phyloP scores from a whole-genome alignment of 345 rosid species.

The Gossypium sturtianum region DNA sequence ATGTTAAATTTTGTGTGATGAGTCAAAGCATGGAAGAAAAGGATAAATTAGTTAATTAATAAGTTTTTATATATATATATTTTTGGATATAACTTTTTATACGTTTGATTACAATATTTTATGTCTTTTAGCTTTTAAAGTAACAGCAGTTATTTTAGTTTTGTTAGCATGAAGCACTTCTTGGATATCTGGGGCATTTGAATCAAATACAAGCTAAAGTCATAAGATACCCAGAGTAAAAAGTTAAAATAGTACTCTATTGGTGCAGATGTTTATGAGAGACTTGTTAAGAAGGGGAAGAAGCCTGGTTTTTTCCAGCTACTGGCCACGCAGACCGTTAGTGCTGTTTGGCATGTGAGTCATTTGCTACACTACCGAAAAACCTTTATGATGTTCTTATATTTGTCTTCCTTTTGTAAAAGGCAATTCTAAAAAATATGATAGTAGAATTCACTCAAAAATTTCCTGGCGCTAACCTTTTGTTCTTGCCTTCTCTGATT shows the following conservation, averaged over 20 bases:
- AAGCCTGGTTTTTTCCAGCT: conserved; percentile 35
- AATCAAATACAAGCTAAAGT: background rate
- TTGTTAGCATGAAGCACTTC: background rate
- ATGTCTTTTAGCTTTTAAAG: background rate
- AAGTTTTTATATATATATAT: background rate
- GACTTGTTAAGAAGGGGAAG: conserved; percentile 12
- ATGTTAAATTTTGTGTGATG: background rate
- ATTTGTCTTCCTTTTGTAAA: background rate
- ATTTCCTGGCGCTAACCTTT: background rate
- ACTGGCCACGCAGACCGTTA: conserved; percentile 89
- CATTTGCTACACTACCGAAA: background rate
- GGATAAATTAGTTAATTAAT: background rate
- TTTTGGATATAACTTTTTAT: background rate
- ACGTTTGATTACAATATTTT: background rate
- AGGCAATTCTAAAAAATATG: background rate
- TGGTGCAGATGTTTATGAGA: conserved; percentile 30
- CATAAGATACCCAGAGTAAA: background rate
- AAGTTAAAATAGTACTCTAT: background rate
- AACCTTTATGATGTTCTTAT: background rate
- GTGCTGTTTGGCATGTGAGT: conserved; percentile 99
- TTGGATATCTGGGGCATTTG: background rate
- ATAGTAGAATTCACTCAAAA: background rate
- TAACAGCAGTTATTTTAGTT: background rate
- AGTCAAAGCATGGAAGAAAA: background rate
- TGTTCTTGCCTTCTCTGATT: background rate